A percentile compares a stretch with the other conserved stretches of the same genome.
Conservation (phyloP, 2,329 filamentous ascomycete genomes). For the Albophoma yamanashiensis region DNA sequence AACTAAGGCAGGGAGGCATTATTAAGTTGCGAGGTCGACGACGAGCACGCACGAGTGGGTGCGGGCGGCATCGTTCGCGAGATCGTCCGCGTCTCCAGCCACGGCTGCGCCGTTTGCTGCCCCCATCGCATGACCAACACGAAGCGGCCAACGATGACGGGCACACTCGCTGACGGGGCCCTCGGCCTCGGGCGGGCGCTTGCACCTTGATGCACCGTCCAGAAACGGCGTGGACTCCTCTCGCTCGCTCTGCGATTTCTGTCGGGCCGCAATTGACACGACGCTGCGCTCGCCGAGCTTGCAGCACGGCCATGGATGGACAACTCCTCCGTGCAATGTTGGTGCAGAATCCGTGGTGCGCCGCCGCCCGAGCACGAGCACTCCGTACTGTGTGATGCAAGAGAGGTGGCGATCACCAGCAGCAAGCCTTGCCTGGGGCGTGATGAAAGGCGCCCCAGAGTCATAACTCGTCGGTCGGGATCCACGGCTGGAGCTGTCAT, state of each 20-base stretch:
- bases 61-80: neutral
- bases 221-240: neutral
- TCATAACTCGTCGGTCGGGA: neutral
- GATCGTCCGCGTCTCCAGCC: neutral
- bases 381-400: neutral
- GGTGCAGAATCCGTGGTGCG: neutral
- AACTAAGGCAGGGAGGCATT: neutral
- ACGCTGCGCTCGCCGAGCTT: neutral
- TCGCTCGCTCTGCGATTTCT: too few species aligned
- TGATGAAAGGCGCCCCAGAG: neutral
- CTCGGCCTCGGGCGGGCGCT: neutral
- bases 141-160: neutral
- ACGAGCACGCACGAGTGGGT: too few species aligned
- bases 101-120: neutral
- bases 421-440: neutral
- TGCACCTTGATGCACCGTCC: neutral
- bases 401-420: neutral
- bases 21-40: neutral
- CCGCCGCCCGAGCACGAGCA: neutral
- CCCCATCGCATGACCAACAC: neutral
- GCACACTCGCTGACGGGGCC: neutral
- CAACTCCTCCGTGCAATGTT: neutral
- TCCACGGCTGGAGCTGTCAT: neutral
- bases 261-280: neutral
- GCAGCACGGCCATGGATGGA: neutral